Evolutionary conservation across 805 yeast species (phyloP), one percentile per base, ranked within the genome.

Genomic region (Kluyveromyces lactis): DNA sequence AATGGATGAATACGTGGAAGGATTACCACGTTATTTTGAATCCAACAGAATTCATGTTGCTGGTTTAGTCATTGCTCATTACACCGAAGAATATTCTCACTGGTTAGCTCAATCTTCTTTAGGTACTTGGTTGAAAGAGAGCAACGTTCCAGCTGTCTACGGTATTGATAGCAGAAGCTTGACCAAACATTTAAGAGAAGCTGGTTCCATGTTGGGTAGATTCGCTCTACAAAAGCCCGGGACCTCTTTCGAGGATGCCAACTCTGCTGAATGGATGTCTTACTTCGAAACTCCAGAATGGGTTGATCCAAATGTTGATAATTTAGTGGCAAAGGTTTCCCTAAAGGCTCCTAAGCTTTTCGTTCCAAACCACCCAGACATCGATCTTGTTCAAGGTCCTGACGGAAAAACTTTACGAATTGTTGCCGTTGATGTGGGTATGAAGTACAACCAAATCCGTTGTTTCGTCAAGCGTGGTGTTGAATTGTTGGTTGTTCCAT

Each of bases 141-240:
- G 90, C 66, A 84, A 84, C 48, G 72, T 92, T 52, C 99, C 99
- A 40, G 98, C 97, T 48, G 77, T 92, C 44, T 92, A 90, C 57
- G 99, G 97, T 69, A 90, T 92, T 46, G 99, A 92, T 67, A 92
- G 98, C 47, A 83, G 99, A 72, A 75, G 86, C 39, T 72, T 92
- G 58, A 92, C 99, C 53, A 89, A 92, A 69, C 81, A 79, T 63
- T 81, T 92, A 61, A 85, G 98, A 71, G 82, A 82, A 54, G 73
- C 77, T 45, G 99, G 99, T 64, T 83, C 95, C 33, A 86, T 94
- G 60, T 72, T 92, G 48, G 97, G 97, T 62, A 80, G 97, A 67
- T 67, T 90, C 47, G 76, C 84, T 51, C 61, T 82, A 42, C 84
- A 81, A 56, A 71, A 70, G 39, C 23, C 55, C 7, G 51, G 56